Base-by-base conservation (phyloP, 225 moss, liverwort and hornwort genomes). In the Pleurozium schreberi region DNA sequence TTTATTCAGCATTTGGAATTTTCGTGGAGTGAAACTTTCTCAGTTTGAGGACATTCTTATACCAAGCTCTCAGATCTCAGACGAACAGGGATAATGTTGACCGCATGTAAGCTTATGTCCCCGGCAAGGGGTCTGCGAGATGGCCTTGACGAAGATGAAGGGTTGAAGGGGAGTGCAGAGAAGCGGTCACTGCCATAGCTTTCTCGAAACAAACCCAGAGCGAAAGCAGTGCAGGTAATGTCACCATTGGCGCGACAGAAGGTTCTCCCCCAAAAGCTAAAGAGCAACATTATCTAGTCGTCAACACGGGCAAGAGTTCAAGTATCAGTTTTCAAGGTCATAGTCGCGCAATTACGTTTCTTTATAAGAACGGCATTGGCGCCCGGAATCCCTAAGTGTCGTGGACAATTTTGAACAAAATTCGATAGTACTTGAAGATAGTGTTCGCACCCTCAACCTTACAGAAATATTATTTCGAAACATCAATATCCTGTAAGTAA, bases 71-170 rank as follows among this genome's bases (percentile, higher is more conserved):
- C 75, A 71, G 17, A 27, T 43, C 43, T 71, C 10, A 49, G 31
- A 49, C 33, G 13, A 50, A 5, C 21, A 75, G 25, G 23, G 36
- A 55, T 53, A 97, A n/a, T 85, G 91, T 96, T 87, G 97, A 96
- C 16, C 93, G 92, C 80, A 96, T 98, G 78, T 96, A 33, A 21
- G 34, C 21, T 75, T 21, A 97, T 82, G 95, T 97, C 86, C 95
- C 95, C 5, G 92, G 94, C n/a, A 96, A 98, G 90, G 96, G 95
- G 83, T 94, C 80, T 77, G 80, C 28, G 91, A 93, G 86, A 94
- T 94, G 94, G 90, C 92, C 47, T 86, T 93, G 80, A 75, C 92
- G 9, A 95, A 94, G 81, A 91, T 93, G 94, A 95, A 95, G 89
- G 92, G n/a, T 80, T 94, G 90, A 93, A 95, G 83, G 91, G 36